A percentile compares a stretch with the other conserved stretches of the same genome.
phyloP scores from a whole-genome alignment of 2,329 filamentous ascomycete species.

The Boeremia exigua region DNA sequence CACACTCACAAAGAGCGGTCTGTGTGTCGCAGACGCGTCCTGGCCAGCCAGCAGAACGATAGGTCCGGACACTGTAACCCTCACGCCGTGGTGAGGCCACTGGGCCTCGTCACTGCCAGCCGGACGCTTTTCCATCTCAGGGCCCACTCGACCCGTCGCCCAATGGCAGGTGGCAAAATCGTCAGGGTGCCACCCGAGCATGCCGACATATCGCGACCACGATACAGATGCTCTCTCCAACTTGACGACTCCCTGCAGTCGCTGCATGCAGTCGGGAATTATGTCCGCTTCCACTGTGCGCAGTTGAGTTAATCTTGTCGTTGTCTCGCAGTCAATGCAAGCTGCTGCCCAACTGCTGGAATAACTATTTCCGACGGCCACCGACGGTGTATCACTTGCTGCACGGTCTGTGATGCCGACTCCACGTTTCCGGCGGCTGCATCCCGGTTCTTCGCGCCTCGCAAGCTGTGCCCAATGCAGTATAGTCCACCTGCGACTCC shows the following conservation, averaged over 20 bases:
- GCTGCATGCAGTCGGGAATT: not conserved
- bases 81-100: constrained; percentile 38
- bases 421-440: constrained; percentile 9
- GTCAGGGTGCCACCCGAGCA: constrained; percentile 7
- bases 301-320: too few relatives aligned
- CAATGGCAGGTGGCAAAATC: constrained; percentile 18
- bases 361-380: constrained; percentile 3
- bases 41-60: constrained; percentile 15
- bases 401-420: constrained; percentile 12
- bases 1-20: constrained; percentile 16
- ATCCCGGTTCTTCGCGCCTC: constrained; percentile 18
- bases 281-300: too few relatives aligned
- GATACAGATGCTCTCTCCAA: not conserved
- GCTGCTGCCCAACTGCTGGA: constrained; percentile 3
- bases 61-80: constrained; percentile 24
- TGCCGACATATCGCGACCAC: constrained; percentile 6
- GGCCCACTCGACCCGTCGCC: constrained; percentile 14
- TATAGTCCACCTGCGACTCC: constrained; percentile 4
- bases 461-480: constrained; percentile 18
- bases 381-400: constrained; percentile 10
- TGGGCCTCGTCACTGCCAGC: constrained; percentile 27
- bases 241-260: constrained; percentile 8
- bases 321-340: not conserved
- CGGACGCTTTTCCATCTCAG: constrained; percentile 21
- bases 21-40: constrained; percentile 16